phyloP scores from a whole-genome alignment of 2,329 filamentous ascomycete species.

The Fusarium coicis region DNA sequence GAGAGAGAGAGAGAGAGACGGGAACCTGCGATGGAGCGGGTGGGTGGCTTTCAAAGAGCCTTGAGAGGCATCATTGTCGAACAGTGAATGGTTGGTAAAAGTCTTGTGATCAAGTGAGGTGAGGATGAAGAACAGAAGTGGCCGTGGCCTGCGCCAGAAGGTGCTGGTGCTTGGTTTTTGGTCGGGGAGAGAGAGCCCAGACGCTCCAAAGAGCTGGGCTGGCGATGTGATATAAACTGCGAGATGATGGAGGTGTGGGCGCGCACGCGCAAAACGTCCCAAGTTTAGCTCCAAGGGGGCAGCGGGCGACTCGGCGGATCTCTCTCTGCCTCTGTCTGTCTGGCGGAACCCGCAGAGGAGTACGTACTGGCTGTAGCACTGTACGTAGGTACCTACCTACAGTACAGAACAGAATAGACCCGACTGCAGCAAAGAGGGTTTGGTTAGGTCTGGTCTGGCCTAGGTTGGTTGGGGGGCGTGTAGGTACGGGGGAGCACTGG shows the following conservation, averaged over 20 bases:
- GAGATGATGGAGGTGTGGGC: conserved; percentile 45
- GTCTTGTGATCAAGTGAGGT: conserved; percentile 7
- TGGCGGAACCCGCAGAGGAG: conserved; percentile 28
- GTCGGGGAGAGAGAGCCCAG: conserved; percentile 36
- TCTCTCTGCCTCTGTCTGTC: conserved; percentile 16
- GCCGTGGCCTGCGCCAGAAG: conserved; percentile 35
- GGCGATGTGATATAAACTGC: conserved; percentile 44
- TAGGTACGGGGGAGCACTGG: conserved; percentile 33
- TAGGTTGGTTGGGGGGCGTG: conserved; percentile 24
- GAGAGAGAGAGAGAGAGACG: conserved; percentile 10
- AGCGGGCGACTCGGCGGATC: conserved; percentile 42
- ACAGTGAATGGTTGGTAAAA: conserved; percentile 15
- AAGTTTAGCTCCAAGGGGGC: conserved; percentile 40
- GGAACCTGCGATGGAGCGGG: conserved; percentile 42
- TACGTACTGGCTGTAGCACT: conserved; percentile 20
- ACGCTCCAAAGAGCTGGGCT: conserved; percentile 43
- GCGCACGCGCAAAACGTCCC: conserved; percentile 43
- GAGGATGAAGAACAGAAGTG: conserved; percentile 21
- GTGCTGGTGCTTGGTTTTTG: conserved; percentile 39
- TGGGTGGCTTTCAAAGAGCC: conserved; percentile 40
- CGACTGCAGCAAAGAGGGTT: conserved; percentile 16
- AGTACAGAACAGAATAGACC: not conserved
- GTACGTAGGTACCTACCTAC: not conserved
- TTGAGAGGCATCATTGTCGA: conserved; percentile 43
- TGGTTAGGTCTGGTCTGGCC: conserved; percentile 6